These are phyloP conservation scores for Aspergillus clavatus DNA, from an alignment of 2,329 filamentous ascomycete genomes.

Conservation along the genomic window DNA sequence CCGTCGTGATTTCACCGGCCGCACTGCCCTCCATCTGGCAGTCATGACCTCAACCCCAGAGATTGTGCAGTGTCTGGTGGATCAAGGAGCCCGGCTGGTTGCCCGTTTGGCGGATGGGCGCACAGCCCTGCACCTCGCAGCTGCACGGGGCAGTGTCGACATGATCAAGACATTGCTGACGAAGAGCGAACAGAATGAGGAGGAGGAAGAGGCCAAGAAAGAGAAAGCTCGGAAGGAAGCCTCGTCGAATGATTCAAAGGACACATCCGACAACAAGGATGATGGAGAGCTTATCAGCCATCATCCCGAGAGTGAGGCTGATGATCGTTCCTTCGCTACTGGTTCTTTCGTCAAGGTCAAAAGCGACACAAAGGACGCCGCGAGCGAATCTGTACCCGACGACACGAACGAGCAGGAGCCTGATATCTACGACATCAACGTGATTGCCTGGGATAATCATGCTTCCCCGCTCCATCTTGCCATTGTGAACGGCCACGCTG, in stretches of 20 bases:
- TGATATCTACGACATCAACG: conserved; percentile 74
- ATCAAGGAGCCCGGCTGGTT: conserved; percentile 67
- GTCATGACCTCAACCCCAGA: conserved; percentile 63
- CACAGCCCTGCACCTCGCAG: conserved; percentile 78
- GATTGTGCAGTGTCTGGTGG: conserved; percentile 66
- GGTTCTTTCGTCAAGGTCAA: conserved; percentile 68
- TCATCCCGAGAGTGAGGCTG: conserved; percentile 19
- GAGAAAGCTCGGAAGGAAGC: conserved; percentile 19
- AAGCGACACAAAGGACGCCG: conserved; percentile 20
- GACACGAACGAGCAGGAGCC: conserved; percentile 62
- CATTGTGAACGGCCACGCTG: conserved; percentile 65
- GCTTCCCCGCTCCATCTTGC: conserved; percentile 73
- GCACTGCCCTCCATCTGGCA: conserved; percentile 74
- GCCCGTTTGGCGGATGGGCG: conserved; percentile 72
- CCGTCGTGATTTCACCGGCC: conserved; percentile 69
- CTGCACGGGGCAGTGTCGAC: conserved; percentile 60
- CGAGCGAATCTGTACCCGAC: conserved; percentile 45
- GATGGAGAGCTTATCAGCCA: conserved; percentile 38
- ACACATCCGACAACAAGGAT: conserved; percentile 24
- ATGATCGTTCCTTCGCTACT: conserved; percentile 47
- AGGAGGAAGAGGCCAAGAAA: conserved; percentile 49
- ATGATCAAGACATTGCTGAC: conserved; percentile 69
- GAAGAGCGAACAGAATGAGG: conserved; percentile 63
- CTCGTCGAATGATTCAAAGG: conserved; percentile 3
- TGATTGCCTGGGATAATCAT: conserved; percentile 72